Evolutionary conservation across 2,329 filamentous ascomycete genomes (phyloP).

Genomic region (Diaporthe sp.): DNA sequence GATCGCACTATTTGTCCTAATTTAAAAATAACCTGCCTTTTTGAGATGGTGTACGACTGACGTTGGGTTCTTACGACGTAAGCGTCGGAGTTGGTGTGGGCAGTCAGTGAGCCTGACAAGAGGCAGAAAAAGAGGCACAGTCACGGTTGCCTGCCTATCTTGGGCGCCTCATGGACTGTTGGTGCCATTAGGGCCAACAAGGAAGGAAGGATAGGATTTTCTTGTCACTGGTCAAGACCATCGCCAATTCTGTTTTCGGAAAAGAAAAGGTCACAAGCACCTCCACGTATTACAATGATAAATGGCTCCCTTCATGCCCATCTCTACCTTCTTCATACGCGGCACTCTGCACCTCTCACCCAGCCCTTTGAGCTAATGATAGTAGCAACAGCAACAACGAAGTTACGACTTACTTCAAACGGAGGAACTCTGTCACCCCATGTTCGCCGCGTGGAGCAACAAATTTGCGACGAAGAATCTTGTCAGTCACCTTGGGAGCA

Average conservation of each 20-base stretch:
- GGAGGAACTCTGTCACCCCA: neutral
- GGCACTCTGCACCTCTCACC: neutral
- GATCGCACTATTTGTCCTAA: neutral
- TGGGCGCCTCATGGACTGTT: neutral
- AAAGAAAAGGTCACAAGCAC: neutral
- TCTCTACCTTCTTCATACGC: neutral
- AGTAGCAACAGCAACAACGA: neutral
- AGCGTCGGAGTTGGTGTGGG: neutral
- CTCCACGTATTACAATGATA: neutral
- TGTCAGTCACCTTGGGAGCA: neutral
- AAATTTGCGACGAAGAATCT: neutral
- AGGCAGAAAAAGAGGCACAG: conserved; percentile 8
- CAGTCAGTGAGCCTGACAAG: neutral
- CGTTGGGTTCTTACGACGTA: conserved; percentile 5
- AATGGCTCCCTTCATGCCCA: neutral
- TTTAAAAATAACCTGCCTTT: neutral
- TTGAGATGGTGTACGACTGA: neutral
- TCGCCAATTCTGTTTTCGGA: neutral
- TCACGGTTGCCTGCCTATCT: neutral
- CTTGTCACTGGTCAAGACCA: neutral
- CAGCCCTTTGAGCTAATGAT: neutral
- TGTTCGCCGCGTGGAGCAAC: neutral
- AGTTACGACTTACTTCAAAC: neutral
- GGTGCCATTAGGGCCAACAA: neutral
- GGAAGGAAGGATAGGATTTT: neutral